Percentiles rank a stretch among this genome's conserved stretches.
These are phyloP conservation scores for Dimargaris xerosporica DNA, from an alignment of 192 early-diverging fungal species.

Conservation along the genomic window DNA sequence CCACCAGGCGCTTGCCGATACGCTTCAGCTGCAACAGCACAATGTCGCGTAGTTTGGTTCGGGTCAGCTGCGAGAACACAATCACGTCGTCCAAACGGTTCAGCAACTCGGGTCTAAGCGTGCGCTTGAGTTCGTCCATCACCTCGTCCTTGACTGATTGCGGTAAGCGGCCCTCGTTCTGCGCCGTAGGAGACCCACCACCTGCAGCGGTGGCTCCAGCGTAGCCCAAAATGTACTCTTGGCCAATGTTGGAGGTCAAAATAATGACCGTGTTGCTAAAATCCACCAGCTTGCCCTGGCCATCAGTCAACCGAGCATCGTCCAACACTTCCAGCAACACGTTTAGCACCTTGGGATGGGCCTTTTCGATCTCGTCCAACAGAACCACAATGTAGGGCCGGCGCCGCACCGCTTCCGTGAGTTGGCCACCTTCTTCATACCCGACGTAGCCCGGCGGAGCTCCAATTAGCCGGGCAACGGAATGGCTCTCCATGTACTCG, in stretches of 20 bases:
- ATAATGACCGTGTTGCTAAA: conserved; percentile 94
- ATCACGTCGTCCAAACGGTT: conserved; percentile 95
- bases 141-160: conserved; percentile 36
- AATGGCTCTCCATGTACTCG: conserved; percentile 90
- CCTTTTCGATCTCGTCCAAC: conserved; percentile 99
- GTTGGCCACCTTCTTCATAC: conserved; percentile 88
- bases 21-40: conserved; percentile 51
- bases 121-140: conserved; percentile 61
- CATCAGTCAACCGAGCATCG: conserved; percentile 90
- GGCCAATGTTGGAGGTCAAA: conserved; percentile 84
- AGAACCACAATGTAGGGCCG: conserved; percentile 87
- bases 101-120: conserved; percentile 87
- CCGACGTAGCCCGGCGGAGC: conserved; percentile 95
- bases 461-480: conserved; percentile 82
- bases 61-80: conserved; percentile 58
- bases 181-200: conserved; percentile 8
- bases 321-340: conserved; percentile 75
- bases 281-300: conserved; percentile 80
- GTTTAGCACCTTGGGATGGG: conserved; percentile 68
- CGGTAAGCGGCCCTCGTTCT: conserved; percentile 21
- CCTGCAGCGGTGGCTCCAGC: background rate
- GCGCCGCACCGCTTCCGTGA: conserved; percentile 86
- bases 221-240: conserved; percentile 34
- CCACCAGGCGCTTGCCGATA: conserved; percentile 50
- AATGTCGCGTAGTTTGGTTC: conserved; percentile 47